Conservation (phyloP, 2,329 filamentous ascomycete genomes). For the Myriosclerotinia duriaeana region DNA sequence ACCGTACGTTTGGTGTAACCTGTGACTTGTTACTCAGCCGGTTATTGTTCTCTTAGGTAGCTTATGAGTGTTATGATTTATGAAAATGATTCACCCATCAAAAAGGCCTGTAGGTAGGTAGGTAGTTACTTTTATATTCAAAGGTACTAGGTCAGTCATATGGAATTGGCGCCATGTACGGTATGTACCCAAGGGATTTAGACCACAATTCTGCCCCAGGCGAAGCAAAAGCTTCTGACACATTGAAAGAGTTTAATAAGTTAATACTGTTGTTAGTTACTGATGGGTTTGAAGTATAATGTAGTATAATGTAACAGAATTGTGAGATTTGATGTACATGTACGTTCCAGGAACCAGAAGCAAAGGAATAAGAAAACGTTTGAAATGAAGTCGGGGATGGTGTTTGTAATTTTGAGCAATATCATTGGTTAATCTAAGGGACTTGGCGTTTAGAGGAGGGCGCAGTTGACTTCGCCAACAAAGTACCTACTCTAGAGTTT, state of each 20-base stretch:
- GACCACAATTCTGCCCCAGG: conserved; percentile 15
- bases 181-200: not conserved
- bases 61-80: not conserved
- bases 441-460: not conserved
- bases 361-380: conserved; percentile 6
- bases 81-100: not conserved
- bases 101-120: too few relatives aligned
- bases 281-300: not conserved
- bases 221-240: conserved; percentile 8
- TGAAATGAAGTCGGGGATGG: not conserved
- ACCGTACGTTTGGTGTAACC: not conserved
- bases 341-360: too few relatives aligned
- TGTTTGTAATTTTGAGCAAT: not conserved
- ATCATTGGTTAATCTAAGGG: not conserved
- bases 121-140: not conserved
- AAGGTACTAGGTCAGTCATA: not conserved
- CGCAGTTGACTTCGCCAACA: conserved; percentile 16
- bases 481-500: too few relatives aligned
- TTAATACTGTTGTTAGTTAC: not conserved
- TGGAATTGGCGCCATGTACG: not conserved
- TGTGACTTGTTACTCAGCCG: not conserved
- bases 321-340: too few relatives aligned
- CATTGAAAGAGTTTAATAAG: not conserved
- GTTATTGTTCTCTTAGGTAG: too few relatives aligned
- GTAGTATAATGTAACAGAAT: not conserved